phyloP scores from a whole-genome alignment of 768 basidiomycete genomes.

The Mycena galopus region DNA sequence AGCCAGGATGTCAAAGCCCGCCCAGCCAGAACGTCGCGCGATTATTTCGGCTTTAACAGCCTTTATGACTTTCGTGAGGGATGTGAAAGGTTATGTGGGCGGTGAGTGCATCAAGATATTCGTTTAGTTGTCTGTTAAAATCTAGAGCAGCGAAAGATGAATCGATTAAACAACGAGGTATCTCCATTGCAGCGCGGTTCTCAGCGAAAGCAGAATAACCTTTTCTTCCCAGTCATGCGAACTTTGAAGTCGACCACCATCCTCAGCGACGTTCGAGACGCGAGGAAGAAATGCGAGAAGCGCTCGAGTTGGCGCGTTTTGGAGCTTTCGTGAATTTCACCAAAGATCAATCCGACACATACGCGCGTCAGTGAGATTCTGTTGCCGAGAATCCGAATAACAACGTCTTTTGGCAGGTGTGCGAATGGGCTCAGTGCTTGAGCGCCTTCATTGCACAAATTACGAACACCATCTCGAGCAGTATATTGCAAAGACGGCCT shows the following conservation, averaged over 20 bases:
- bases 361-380: background rate
- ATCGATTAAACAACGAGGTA: slow-evolving; percentile 10
- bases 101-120: background rate
- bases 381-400: background rate
- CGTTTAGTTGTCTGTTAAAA: background rate
- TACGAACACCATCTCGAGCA: slow-evolving; percentile 17
- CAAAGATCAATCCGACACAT: slow-evolving; percentile 4
- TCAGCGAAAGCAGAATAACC: background rate
- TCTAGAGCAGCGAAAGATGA: slow-evolving; percentile 2
- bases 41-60: slow-evolving; percentile 16
- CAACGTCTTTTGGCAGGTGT: background rate
- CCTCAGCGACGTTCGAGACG: background rate
- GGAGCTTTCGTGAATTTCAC: slow-evolving; percentile 7
- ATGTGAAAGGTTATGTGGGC: slow-evolving; percentile 8
- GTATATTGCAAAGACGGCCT: slow-evolving; percentile 19
- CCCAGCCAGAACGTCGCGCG: slow-evolving; percentile 14
- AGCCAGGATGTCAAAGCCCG: slow-evolving; percentile 1
- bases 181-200: background rate
- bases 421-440: background rate
- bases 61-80: slow-evolving; percentile 7
- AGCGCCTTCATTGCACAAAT: slow-evolving; percentile 22
- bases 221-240: slow-evolving; percentile 10
- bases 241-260: slow-evolving; percentile 10
- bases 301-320: slow-evolving; percentile 13
- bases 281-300: slow-evolving; percentile 19